Base-by-base conservation (phyloP, 2,329 filamentous ascomycete species). In the Penicillium digitatum region DNA sequence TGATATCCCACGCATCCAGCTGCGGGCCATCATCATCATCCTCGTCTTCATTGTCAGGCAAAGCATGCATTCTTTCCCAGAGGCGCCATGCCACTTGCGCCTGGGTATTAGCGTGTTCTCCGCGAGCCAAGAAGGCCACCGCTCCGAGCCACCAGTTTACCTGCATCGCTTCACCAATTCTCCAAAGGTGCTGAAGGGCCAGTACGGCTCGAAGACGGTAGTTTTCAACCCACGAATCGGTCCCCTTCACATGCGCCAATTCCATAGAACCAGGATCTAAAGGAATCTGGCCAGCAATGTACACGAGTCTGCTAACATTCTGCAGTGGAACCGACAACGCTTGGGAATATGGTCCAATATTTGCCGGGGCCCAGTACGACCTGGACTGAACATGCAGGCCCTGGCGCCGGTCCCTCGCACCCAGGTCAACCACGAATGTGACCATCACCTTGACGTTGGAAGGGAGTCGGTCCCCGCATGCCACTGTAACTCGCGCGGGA, bases 321-420 rank as follows among this genome's bases (percentile, higher is more conserved):
- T 66, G 58, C 27, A 69, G 49, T 3, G 65, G 62, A 9, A 69
- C 55, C 9, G 79, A 66, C 11, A 94, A 85, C 4, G 91, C 90
- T 75, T 99, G 94, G 53, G 92, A 96, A 73, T 97, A 97, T 0
- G 94, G 94, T 0, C 94, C 94, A 51, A 99, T 97, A 68, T 97
- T 97, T 20, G 94, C 93, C 0, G 94, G 94, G 0, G 94, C 94
- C 94, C 94, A 99, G 78, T 97, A 97, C 11, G 90, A 95, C 37
- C 89, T 81, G 3, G 89, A 92, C 74, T 97, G 94, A 6, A 99
- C 92, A 71, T 99, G 94, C 1, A 97, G 81, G 0, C 74, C 88
- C 54, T 75, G 70, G 31, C 78, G 72, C 37, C 56, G 51, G 18
- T 62, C 61, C 38, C 65, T 66, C 27, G 58, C 40, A 6, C 69